These are phyloP conservation scores for Penicillium verrucosum DNA, from an alignment of 2,329 filamentous ascomycete species.

Conservation along the genomic window DNA sequence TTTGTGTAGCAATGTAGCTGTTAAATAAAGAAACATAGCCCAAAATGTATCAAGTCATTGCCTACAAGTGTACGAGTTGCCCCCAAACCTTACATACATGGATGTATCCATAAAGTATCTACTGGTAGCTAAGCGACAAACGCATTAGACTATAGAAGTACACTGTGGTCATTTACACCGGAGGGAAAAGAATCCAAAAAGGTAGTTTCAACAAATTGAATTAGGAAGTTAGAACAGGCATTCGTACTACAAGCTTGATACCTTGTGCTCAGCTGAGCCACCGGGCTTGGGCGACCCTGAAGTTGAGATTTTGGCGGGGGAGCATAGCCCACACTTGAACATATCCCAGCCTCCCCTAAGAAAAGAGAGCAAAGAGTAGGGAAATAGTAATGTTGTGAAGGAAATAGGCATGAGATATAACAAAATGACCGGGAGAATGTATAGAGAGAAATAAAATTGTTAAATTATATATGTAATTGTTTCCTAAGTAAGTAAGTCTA, in stretches of 20 bases:
- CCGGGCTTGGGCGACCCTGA: slow-evolving; percentile 5
- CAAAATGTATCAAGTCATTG: neutral
- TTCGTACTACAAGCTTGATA: slow-evolving; percentile 1
- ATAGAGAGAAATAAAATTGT: neutral
- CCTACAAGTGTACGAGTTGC: neutral
- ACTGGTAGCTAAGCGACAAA: neutral
- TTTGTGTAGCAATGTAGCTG: neutral
- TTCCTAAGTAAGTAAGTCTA: neutral
- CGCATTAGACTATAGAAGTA: neutral
- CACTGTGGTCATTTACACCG: neutral
- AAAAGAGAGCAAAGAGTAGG: neutral
- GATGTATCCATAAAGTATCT: neutral
- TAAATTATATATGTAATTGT: neutral
- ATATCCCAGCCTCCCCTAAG: neutral
- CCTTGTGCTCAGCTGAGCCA: neutral
- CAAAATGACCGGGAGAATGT: neutral
- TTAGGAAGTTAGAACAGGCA: neutral
- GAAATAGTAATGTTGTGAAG: neutral
- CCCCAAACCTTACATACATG: neutral
- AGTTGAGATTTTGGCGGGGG: slow-evolving; percentile 1
- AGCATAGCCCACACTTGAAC: neutral
- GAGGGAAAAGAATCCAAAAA: neutral
- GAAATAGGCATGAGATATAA: neutral
- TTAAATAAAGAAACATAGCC: neutral
- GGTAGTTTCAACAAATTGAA: neutral